Evolutionary conservation across 148 eudicot genomes (phyloP), one percentile per base, ranked within the genome.

Genomic region (Camellia lanceoleosa): DNA sequence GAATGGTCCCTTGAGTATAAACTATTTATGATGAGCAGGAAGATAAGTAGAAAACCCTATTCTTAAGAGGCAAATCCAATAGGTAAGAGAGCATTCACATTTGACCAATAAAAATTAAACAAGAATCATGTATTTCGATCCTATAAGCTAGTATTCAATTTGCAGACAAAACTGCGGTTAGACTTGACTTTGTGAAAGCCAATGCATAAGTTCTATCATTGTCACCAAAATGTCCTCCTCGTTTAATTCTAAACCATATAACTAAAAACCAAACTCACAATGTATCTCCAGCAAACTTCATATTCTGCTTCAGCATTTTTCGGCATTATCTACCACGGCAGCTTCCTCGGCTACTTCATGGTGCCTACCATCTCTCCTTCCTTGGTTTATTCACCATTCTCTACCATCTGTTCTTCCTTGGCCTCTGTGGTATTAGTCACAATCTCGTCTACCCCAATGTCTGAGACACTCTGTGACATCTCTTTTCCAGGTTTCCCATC

Each of bases 301-400:
- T 13, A 58, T 5, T 56, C 71, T 58, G 51, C 19, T 66, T 9
- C 12, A 14, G 47, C 6, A 8, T 68, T 56, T 78, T 44, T 58
- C 19, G 0, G n/a, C 46, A 30, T 47, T 47, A 47, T 72, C 77
- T 72, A 20, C 19, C 68, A 3, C 41, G 7, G 83, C 15, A 44
- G 58, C 75, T 81, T 68, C 75, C 75, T 68, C n/a, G 49, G 63
- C 56, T 67, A 67, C 59, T 41, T 80, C 42, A 19, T n/a, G 41
- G 56, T 44, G 54, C 2, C 38, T 72, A n/a, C 42, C 30, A 0
- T 49, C 16, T 10, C 72, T 75, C 44, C 71, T 42, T 44, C 55
- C 30, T 71, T 66, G 42, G 47, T 62, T 70, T 58, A 47, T 69
- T 19, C 66, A 43, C 23, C n/a, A 7, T 71, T 69, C 69, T 46